phyloP scores from a whole-genome alignment of 2,329 filamentous ascomycete genomes.

The Nakataea oryzae region DNA sequence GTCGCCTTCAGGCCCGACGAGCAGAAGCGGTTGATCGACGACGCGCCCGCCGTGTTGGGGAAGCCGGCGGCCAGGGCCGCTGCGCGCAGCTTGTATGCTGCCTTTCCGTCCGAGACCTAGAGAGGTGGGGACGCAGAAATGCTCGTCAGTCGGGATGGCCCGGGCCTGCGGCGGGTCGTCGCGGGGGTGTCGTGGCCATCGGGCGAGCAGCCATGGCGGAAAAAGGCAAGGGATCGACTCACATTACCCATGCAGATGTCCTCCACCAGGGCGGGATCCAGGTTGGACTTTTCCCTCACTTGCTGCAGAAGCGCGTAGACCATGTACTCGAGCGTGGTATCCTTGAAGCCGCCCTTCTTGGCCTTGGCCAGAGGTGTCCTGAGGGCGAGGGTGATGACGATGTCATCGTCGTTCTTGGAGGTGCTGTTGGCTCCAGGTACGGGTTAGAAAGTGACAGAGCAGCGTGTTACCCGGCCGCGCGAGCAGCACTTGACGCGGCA shows the following conservation, averaged over 20 bases:
- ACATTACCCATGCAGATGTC: constrained; percentile 93
- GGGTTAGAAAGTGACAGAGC: constrained; percentile 1
- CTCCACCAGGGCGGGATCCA: constrained; percentile 74
- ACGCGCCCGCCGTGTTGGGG: constrained; percentile 67
- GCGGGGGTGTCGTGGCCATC: not conserved
- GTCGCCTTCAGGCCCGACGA: constrained; percentile 92
- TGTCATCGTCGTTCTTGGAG: constrained; percentile 87
- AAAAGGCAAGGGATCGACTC: constrained; percentile 17
- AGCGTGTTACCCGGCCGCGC: not conserved
- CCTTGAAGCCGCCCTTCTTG: constrained; percentile 89
- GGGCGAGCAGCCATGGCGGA: not conserved
- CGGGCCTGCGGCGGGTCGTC: not conserved
- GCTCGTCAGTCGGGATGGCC: constrained; percentile 8
- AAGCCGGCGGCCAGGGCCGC: constrained; percentile 5
- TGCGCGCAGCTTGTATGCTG: constrained; percentile 83
- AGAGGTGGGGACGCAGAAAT: not conserved
- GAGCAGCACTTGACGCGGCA: constrained; percentile 3
- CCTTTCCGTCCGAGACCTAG: constrained; percentile 72
- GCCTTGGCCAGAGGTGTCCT: constrained; percentile 85
- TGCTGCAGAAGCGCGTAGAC: constrained; percentile 75
- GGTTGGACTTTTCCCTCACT: constrained; percentile 57
- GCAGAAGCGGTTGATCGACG: constrained; percentile 89
- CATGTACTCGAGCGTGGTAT: constrained; percentile 80
- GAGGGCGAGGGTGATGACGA: constrained; percentile 88
- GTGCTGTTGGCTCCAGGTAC: constrained; percentile 42